A percentile compares a stretch with the other conserved stretches of the same genome.
These are phyloP conservation scores for Spergularia azorica DNA, from an alignment of 179 eudicot species.

Conservation along the genomic window DNA sequence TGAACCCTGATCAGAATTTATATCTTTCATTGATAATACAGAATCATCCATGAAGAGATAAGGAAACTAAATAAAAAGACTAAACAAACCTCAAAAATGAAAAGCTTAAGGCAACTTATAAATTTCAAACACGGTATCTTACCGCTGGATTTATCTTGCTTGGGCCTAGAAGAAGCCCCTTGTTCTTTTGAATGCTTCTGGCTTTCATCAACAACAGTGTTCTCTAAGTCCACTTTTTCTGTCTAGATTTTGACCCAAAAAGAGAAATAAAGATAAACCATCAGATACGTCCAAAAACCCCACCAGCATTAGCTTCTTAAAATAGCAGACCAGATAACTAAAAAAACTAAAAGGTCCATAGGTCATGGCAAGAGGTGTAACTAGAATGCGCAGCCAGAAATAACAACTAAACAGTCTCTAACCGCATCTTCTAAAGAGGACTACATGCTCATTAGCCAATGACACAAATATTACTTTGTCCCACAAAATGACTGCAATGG, in stretches of 20 bases:
- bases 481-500: too few species aligned
- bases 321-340: neutral
- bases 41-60: constrained; percentile 6
- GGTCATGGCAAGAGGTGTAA: constrained; percentile 1
- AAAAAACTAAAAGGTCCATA: neutral
- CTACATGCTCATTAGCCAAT: neutral
- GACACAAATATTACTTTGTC: too few species aligned
- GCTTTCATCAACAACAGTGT: constrained; percentile 95
- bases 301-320: neutral
- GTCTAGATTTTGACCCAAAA: constrained; percentile 54
- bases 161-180: constrained; percentile 49
- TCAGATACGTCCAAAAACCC: constrained; percentile 8
- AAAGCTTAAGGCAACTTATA: neutral
- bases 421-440: constrained; percentile 6
- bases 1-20: neutral
- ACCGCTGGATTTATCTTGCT: constrained; percentile 80
- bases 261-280: neutral
- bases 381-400: neutral
- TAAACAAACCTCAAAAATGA: neutral
- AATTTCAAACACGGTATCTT: constrained; percentile 25
- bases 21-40: constrained; percentile 4
- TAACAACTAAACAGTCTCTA: neutral
- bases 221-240: constrained; percentile 97
- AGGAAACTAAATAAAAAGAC: neutral
- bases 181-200: constrained; percentile 73